These are phyloP conservation scores for Lithohypha guttulata DNA, from an alignment of 2,329 filamentous ascomycete genomes.

Conservation along the genomic window DNA sequence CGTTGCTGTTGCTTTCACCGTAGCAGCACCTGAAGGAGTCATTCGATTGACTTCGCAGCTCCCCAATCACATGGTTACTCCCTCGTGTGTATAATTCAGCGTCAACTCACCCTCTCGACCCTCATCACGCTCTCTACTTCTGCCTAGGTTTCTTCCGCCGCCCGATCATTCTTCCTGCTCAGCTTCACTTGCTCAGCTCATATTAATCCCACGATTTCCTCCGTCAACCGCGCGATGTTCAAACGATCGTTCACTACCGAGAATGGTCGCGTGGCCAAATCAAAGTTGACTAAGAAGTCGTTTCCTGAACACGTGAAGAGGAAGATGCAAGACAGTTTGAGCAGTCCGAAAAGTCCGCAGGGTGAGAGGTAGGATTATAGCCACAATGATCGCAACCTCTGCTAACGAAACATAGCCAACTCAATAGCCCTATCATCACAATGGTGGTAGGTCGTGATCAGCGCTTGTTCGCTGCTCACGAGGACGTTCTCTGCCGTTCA, in stretches of 20 bases:
- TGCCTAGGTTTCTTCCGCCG: constrained; percentile 26
- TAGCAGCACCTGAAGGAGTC: constrained; percentile 18
- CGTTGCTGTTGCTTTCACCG: neutral
- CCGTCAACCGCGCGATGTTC: constrained; percentile 56
- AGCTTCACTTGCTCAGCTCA: constrained; percentile 37
- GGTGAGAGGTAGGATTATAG: constrained; percentile 30
- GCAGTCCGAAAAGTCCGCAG: constrained; percentile 48
- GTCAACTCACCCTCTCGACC: constrained; percentile 25
- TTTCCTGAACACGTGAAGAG: constrained; percentile 69
- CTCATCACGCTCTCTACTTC: constrained; percentile 33
- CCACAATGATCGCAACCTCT: too few relatives aligned
- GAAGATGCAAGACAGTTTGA: constrained; percentile 78
- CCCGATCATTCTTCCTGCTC: constrained; percentile 33
- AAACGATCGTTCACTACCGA: constrained; percentile 79
- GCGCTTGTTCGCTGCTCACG: constrained; percentile 87
- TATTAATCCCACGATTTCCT: constrained; percentile 21
- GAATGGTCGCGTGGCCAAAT: constrained; percentile 73
- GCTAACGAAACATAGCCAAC: too few relatives aligned
- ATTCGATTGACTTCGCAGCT: constrained; percentile 44
- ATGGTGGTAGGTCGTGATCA: constrained; percentile 73
- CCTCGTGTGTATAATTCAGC: constrained; percentile 37
- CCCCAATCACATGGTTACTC: constrained; percentile 42
- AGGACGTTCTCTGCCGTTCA: constrained; percentile 78
- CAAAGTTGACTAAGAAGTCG: constrained; percentile 66
- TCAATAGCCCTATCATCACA: constrained; percentile 69